phyloP scores from a whole-genome alignment of 2,329 filamentous ascomycete genomes.

The Cladorrhinum sp. region DNA sequence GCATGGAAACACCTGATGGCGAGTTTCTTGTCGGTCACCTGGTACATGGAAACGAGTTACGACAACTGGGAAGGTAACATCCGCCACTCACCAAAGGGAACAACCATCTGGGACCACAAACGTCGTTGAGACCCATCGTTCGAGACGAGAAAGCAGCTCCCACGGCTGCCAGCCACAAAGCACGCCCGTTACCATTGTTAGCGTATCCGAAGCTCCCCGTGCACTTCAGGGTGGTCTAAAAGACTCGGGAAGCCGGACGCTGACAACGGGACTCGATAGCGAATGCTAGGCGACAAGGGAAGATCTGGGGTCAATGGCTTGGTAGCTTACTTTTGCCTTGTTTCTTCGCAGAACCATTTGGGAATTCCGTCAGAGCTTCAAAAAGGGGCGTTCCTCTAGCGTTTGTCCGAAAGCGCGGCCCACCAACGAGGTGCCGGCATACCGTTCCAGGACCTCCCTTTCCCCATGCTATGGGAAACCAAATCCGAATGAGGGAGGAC shows the following conservation, averaged over 20 bases:
- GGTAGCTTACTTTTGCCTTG: not conserved
- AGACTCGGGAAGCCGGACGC: not conserved
- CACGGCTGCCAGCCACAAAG: not conserved
- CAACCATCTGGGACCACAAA: not conserved
- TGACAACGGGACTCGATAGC: not conserved
- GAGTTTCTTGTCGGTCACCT: not conserved
- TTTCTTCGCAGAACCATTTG: not conserved
- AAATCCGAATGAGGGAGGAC: too few species aligned
- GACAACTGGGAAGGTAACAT: not conserved
- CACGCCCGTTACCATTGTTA: not conserved
- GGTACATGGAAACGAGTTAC: not conserved
- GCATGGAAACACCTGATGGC: not conserved
- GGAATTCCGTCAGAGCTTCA: not conserved
- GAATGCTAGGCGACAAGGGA: not conserved
- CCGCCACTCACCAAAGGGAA: not conserved
- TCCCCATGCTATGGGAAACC: not conserved
- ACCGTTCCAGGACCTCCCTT: not conserved
- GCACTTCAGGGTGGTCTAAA: not conserved
- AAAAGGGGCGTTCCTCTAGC: not conserved
- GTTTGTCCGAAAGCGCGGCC: not conserved
- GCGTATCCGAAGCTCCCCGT: not conserved
- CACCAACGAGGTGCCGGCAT: not conserved
- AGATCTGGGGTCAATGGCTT: not conserved
- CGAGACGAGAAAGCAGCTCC: not conserved
- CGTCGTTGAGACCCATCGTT: not conserved